Evolutionary conservation across 2,329 filamentous ascomycete species (phyloP).

Genomic region (Claviceps cyperi): DNA sequence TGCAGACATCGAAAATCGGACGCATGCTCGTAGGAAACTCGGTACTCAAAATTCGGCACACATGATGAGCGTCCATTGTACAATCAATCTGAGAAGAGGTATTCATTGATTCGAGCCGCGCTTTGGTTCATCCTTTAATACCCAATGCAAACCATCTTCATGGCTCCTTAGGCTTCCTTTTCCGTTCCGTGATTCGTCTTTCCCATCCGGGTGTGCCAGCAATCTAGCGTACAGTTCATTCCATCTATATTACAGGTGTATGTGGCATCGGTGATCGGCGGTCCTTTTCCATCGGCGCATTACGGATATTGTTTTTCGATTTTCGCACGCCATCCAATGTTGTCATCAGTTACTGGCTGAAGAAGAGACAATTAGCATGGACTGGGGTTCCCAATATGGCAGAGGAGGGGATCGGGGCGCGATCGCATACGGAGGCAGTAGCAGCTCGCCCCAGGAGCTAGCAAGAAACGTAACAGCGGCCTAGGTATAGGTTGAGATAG

Average conservation of each 20-base stretch:
- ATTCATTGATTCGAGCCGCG: neutral
- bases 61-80: neutral
- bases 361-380: neutral
- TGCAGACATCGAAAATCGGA: neutral
- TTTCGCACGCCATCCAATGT: neutral
- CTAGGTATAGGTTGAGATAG: constrained; percentile 2
- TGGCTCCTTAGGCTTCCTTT: neutral
- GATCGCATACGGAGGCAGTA: constrained; percentile 46
- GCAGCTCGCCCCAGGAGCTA: constrained; percentile 52
- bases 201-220: neutral
- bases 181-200: neutral
- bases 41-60: neutral
- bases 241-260: constrained; percentile 15
- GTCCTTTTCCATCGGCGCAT: neutral
- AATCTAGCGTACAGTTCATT: constrained; percentile 1
- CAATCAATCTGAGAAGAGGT: neutral
- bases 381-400: neutral
- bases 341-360: constrained; percentile 1
- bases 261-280: constrained; percentile 1
- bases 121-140: neutral
- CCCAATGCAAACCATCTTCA: neutral
- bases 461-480: constrained; percentile 44
- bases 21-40: neutral
- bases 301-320: neutral
- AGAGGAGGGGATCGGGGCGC: neutral